Percentiles rank a stretch among this genome's conserved stretches.
These are phyloP conservation scores for Alternaria viburni DNA, from an alignment of 2,329 filamentous ascomycete species.

Conservation along the genomic window DNA sequence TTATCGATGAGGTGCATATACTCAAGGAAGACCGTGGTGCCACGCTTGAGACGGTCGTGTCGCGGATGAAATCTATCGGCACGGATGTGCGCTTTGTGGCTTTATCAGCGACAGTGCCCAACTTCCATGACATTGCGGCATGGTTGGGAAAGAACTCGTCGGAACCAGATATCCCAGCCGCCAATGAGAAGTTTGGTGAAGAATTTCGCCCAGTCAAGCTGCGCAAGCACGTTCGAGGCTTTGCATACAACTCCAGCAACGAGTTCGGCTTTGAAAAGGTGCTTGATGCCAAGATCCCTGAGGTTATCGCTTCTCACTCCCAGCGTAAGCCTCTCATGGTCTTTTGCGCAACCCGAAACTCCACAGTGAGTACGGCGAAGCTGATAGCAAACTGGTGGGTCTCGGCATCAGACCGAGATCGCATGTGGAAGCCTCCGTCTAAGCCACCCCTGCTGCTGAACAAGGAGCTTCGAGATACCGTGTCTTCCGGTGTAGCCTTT, in stretches of 20 bases:
- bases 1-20: constrained; percentile 89
- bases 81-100: constrained; percentile 80
- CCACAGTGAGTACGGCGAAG: constrained; percentile 71
- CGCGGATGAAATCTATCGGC: constrained; percentile 82
- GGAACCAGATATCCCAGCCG: constrained; percentile 68
- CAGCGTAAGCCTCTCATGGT: constrained; percentile 79
- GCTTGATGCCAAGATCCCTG: constrained; percentile 69
- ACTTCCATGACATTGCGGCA: constrained; percentile 77
- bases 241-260: constrained; percentile 64
- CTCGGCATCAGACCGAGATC: constrained; percentile 56
- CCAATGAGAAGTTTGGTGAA: constrained; percentile 74
- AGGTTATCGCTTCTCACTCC: constrained; percentile 70
- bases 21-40: constrained; percentile 80
- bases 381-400: constrained; percentile 71
- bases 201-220: constrained; percentile 80
- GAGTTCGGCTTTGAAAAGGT: constrained; percentile 78
- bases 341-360: constrained; percentile 80
- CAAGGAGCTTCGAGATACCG: constrained; percentile 64
- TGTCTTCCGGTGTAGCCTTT: constrained; percentile 72
- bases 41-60: constrained; percentile 82
- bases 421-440: constrained; percentile 68
- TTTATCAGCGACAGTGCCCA: constrained; percentile 82
- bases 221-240: constrained; percentile 78
- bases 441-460: constrained; percentile 60
- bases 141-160: constrained; percentile 75